Evolutionary conservation across 176 grass and related monocot genomes (phyloP).

Genomic region (Coix lacrymajobi): DNA sequence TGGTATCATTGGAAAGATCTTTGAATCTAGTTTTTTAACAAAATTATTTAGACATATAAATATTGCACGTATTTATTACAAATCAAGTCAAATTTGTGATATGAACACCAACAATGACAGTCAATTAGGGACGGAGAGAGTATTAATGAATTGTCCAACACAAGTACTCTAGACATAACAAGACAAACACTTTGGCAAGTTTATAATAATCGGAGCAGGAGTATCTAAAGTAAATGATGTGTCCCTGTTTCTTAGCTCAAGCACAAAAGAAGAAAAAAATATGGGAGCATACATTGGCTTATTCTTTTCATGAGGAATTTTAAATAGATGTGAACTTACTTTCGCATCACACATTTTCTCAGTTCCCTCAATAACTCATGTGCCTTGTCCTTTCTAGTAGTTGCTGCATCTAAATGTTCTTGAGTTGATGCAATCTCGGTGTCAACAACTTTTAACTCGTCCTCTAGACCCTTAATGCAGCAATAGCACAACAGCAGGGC

Average conservation of each 20-base stretch:
- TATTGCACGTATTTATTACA: no score
- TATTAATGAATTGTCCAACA: conserved; percentile 15
- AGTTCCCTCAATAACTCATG: conserved; percentile 41
- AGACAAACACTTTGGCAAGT: no score
- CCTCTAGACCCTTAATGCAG: conserved; percentile 61
- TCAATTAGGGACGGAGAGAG: neutral
- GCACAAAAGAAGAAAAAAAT: neutral
- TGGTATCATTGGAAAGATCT: no score
- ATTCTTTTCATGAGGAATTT: neutral
- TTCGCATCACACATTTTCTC: conserved; percentile 30
- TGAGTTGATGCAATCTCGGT: conserved; percentile 35
- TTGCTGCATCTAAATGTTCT: conserved; percentile 41
- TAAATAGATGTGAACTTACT: conserved; percentile 29
- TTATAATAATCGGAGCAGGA: no score
- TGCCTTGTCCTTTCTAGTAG: conserved; percentile 52
- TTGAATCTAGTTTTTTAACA: no score
- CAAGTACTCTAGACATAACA: neutral
- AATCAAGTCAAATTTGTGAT: no score
- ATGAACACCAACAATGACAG: no score
- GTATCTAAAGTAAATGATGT: neutral
- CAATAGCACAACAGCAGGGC: neutral
- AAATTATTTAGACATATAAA: no score
- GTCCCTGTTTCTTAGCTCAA: neutral
- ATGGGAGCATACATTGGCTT: neutral
- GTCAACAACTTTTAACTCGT: conserved; percentile 41